Evolutionary conservation across 2,329 filamentous ascomycete genomes (phyloP).

Genomic region (Ambrosiella beaveri): DNA sequence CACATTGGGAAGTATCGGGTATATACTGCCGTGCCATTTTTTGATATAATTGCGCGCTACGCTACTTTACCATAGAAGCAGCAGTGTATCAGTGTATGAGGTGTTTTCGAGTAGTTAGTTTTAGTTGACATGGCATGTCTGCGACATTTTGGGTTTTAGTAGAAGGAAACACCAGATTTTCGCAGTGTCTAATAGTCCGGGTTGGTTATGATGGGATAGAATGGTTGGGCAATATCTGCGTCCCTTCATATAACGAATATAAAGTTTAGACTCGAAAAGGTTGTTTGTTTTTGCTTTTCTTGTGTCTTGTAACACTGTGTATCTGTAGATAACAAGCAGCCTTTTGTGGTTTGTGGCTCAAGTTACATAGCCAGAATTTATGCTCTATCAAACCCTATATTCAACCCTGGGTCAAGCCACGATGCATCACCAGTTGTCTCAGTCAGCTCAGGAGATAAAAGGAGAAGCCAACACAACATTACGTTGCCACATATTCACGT

Average conservation of each 20-base stretch:
- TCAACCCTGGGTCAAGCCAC: too few relatives aligned
- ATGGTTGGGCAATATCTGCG: background rate
- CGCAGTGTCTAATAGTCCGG: background rate
- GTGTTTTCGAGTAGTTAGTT: background rate
- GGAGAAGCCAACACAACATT: too few relatives aligned
- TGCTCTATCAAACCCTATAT: too few relatives aligned
- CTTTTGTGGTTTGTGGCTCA: too few relatives aligned
- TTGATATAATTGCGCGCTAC: too few relatives aligned
- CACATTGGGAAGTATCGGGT: too few relatives aligned
- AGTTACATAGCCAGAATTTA: too few relatives aligned
- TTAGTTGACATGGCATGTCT: background rate
- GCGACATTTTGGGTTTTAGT: background rate
- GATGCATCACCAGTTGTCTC: too few relatives aligned
- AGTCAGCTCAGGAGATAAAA: too few relatives aligned
- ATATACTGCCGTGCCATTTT: too few relatives aligned
- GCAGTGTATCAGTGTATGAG: background rate
- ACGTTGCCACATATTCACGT: too few relatives aligned
- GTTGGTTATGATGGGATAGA: background rate
- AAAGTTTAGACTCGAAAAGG: background rate
- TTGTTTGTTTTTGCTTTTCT: background rate
- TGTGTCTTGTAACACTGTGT: background rate
- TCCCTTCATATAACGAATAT: background rate
- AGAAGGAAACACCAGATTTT: background rate
- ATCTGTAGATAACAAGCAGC: background rate
- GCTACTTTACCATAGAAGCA: too few relatives aligned